A percentile compares a stretch with the other conserved stretches of the same genome.
phyloP scores from a whole-genome alignment of 2,329 filamentous ascomycete genomes.

The Nemania sp. region DNA sequence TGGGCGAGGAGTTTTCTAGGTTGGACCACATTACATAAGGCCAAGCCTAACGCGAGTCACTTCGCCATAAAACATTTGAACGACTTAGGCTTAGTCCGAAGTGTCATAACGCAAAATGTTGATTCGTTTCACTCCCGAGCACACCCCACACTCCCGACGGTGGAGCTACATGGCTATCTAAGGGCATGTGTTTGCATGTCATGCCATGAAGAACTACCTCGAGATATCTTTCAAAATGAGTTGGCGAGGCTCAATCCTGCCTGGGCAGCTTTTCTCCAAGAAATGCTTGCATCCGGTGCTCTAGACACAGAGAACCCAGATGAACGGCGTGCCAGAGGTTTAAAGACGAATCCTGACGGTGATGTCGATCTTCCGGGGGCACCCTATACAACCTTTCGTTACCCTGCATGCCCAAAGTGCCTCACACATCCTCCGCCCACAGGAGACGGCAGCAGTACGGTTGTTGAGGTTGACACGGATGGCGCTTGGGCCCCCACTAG shows the following conservation, averaged over 20 bases:
- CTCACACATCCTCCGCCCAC: slow-evolving; percentile 70
- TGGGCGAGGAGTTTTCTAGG: slow-evolving; percentile 96
- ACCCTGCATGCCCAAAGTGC: slow-evolving; percentile 89
- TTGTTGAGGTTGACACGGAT: slow-evolving; percentile 79
- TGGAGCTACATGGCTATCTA: slow-evolving; percentile 93
- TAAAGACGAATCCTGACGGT: slow-evolving; percentile 92
- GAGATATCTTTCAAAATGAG: slow-evolving; percentile 79
- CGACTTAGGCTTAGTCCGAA: slow-evolving; percentile 76
- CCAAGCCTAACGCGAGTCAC: slow-evolving; percentile 84
- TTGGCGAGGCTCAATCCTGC: slow-evolving; percentile 84
- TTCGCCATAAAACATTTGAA: slow-evolving; percentile 80
- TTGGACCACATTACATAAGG: slow-evolving; percentile 84
- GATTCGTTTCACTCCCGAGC: slow-evolving; percentile 89
- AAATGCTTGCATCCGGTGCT: slow-evolving; percentile 79
- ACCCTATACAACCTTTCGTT: slow-evolving; percentile 89
- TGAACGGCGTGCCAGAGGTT: slow-evolving; percentile 73
- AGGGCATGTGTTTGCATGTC: slow-evolving; percentile 83
- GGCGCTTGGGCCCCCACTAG: slow-evolving; percentile 79
- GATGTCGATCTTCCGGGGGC: slow-evolving; percentile 91
- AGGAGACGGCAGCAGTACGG: slow-evolving; percentile 65
- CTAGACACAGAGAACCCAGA: slow-evolving; percentile 81
- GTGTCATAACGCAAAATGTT: slow-evolving; percentile 94
- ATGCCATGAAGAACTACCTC: slow-evolving; percentile 78
- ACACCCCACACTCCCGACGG: slow-evolving; percentile 78
- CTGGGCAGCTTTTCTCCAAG: slow-evolving; percentile 81